Conservation (phyloP, 2,329 filamentous ascomycete genomes). For the Aspergillus pseudonomiae region DNA sequence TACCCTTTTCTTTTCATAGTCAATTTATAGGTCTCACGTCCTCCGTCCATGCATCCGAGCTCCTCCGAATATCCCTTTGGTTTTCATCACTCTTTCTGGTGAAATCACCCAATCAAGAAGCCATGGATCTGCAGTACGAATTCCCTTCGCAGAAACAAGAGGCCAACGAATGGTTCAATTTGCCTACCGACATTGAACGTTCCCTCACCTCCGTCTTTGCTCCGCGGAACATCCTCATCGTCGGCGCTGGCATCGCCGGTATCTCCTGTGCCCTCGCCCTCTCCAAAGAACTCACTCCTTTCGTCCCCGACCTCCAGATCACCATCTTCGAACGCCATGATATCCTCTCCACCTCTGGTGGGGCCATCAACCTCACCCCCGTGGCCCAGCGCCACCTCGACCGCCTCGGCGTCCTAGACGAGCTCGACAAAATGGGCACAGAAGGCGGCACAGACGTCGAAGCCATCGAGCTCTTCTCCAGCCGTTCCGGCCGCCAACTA, state of each 20-base stretch:
- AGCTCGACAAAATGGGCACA: constrained; percentile 41
- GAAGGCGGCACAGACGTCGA: constrained; percentile 46
- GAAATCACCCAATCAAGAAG: background rate
- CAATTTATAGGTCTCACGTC: background rate
- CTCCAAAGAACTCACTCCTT: constrained; percentile 36
- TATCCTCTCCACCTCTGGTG: constrained; percentile 46
- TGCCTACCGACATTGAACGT: constrained; percentile 9
- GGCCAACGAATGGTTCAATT: constrained; percentile 13
- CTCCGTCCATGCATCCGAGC: constrained; percentile 1
- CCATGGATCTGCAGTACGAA: constrained; percentile 13
- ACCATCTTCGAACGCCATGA: constrained; percentile 45
- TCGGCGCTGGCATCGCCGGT: constrained; percentile 40
- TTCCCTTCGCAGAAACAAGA: constrained; percentile 7
- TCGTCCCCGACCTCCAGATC: constrained; percentile 38
- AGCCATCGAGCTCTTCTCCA: constrained; percentile 45
- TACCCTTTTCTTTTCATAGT: background rate
- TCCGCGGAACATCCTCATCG: constrained; percentile 34
- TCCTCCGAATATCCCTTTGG: background rate
- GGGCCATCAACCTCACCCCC: constrained; percentile 49
- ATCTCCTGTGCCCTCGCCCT: constrained; percentile 37
- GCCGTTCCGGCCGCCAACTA: constrained; percentile 41
- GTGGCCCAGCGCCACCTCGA: constrained; percentile 49
- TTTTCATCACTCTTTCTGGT: background rate
- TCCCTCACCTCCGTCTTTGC: constrained; percentile 15
- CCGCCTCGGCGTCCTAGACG: constrained; percentile 43